These are phyloP conservation scores for Dothistroma pini DNA, from an alignment of 2,329 filamentous ascomycete genomes.

Conservation along the genomic window DNA sequence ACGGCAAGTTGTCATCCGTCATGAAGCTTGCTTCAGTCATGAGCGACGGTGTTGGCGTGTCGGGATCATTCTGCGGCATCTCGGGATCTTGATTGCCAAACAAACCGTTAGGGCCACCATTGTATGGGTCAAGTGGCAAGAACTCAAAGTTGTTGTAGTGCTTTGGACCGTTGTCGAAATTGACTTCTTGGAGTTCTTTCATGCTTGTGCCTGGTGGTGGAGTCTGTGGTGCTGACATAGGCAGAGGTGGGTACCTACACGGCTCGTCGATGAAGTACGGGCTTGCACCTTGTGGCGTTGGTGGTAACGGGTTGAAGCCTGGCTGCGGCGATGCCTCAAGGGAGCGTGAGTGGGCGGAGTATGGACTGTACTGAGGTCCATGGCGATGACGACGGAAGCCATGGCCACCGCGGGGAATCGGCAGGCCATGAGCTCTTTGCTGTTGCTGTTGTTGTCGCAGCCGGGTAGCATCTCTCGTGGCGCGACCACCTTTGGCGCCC, in stretches of 20 bases:
- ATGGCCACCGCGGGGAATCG: background rate
- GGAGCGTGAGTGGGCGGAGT: conserved; percentile 9
- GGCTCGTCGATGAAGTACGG: conserved; percentile 24
- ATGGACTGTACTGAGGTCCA: conserved; percentile 14
- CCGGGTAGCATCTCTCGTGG: conserved; percentile 34
- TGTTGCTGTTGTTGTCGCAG: conserved; percentile 21
- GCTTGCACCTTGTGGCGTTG: conserved; percentile 12
- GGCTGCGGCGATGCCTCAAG: conserved; percentile 1
- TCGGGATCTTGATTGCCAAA: conserved; percentile 22
- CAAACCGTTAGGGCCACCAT: conserved; percentile 8
- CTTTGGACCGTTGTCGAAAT: background rate
- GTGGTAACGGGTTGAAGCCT: background rate
- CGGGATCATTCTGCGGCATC: conserved; percentile 22
- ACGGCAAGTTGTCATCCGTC: conserved; percentile 23
- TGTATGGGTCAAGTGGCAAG: conserved; percentile 11
- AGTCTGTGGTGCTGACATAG: conserved; percentile 17
- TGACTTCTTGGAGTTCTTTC: conserved; percentile 6
- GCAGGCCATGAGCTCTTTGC: conserved; percentile 10
- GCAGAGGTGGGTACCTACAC: conserved; percentile 4
- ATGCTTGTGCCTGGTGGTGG: conserved; percentile 9
- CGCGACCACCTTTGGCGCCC: conserved; percentile 45
- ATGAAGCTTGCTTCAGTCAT: conserved; percentile 30
- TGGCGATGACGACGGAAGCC: conserved; percentile 11
- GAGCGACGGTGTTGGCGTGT: conserved; percentile 29
- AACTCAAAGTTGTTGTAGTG: conserved; percentile 11